Conservation (phyloP, 1,284 basidiomycete species). For the Cutaneotrichosporon sp. region DNA sequence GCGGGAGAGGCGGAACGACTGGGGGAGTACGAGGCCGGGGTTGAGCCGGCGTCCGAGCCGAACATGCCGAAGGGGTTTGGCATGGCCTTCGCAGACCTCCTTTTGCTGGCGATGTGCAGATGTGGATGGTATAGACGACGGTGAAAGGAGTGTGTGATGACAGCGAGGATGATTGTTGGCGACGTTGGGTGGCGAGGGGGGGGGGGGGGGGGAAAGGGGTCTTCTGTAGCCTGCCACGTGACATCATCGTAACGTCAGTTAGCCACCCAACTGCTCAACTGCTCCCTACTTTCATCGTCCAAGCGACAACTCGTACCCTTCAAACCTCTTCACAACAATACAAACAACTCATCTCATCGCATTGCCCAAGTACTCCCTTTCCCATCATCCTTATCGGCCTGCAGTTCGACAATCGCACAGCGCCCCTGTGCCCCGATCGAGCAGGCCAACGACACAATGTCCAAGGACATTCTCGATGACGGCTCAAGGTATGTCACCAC, state of each 20-base stretch:
- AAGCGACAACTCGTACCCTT: neutral
- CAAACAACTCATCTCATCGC: neutral
- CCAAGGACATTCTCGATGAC: conserved; percentile 38
- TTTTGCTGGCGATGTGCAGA: neutral
- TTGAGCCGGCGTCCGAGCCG: conserved; percentile 7
- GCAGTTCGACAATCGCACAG: conserved; percentile 5
- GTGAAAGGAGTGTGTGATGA: neutral
- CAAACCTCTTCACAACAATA: neutral
- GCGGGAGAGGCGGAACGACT: conserved; percentile 27
- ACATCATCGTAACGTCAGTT: neutral
- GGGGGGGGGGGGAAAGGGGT: neutral
- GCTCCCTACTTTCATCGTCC: neutral
- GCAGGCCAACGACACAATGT: conserved; percentile 11
- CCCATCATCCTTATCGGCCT: neutral
- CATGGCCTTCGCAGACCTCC: conserved; percentile 9
- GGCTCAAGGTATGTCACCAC: conserved; percentile 46
- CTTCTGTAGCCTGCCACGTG: neutral
- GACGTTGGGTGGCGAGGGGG: neutral
- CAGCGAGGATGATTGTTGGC: neutral
- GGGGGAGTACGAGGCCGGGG: conserved; percentile 9
- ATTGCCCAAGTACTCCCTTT: neutral
- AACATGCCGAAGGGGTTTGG: conserved; percentile 17
- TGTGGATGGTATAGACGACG: neutral
- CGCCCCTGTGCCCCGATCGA: conserved; percentile 7
- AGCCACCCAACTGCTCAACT: neutral